Evolutionary conservation across 257 asterid genomes (phyloP), one percentile per base, ranked within the genome.

Genomic region (Solanum pennellii): DNA sequence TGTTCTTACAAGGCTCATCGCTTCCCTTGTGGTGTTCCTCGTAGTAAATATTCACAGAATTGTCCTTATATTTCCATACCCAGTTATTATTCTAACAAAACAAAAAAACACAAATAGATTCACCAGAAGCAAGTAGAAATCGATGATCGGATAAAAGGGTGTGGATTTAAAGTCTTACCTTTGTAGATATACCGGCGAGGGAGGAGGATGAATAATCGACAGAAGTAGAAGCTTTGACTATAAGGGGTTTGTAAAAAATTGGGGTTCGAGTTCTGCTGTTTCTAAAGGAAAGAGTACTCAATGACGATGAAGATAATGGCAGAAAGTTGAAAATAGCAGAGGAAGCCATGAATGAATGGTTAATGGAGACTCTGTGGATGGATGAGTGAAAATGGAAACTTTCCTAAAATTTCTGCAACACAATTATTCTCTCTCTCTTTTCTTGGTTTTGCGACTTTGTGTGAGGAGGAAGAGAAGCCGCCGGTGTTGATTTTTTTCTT

Each of bases 21-120:
- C 80, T 91, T 77, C 89, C 93, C 68, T 89, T 93, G 71, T 91
- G 93, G 33, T 90, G 91, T 88, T 91, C 93, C 87, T 96, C 99
- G 59, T 88, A 94, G 87, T 96, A 92, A 87, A 96, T 93, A 83
- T 92, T 93, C 16, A 95, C 93, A 23, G 94, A 91, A 41, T 91
- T 94, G 2, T 95, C 96, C 89, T 89, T 92, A 87, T 91, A 92
- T 82, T 93, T 94, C 99, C 99, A 95, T 41, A 91, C 75, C 98
- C 98, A 95, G 87, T 82, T 91, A 60, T 88, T 87, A 45, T 68
- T 82, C 86, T 87, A 12, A 66, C 62, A 71, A 47, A 12, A 29
- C 7, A 5, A 18, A 33, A 14, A n/a, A 37, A 41, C 82, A 75
- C 12, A 37, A 74, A 74, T 8, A 74, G 33, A 37, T 74, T 74